Percentiles rank a stretch among this genome's conserved stretches.
phyloP scores from a whole-genome alignment of 1,139 yeast genomes.

The Pichia sp. region DNA sequence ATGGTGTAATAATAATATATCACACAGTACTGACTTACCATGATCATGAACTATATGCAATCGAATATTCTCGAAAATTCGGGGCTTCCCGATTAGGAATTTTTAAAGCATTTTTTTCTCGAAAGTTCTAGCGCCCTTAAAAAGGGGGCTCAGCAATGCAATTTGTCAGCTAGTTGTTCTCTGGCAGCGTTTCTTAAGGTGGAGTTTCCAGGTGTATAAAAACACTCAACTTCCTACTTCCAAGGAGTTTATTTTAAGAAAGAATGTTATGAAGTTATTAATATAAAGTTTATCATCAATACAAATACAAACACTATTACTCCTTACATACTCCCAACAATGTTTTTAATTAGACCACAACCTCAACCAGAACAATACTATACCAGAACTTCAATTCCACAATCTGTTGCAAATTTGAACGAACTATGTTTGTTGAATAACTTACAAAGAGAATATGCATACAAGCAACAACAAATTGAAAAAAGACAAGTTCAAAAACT shows the following conservation, averaged over 20 bases:
- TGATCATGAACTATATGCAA: too few species aligned
- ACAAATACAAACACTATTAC: neutral
- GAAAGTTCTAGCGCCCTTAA: conserved; percentile 10
- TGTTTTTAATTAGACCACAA: conserved; percentile 7
- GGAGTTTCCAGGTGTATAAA: too few species aligned
- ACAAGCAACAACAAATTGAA: conserved; percentile 13
- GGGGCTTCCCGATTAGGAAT: neutral
- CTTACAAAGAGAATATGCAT: conserved; percentile 12
- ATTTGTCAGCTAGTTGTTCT: too few species aligned
- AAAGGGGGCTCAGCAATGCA: too few species aligned
- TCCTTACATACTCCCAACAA: neutral
- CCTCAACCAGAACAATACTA: neutral
- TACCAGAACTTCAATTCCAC: conserved; percentile 1
- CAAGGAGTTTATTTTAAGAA: too few species aligned
- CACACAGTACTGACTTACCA: too few species aligned
- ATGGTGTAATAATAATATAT: too few species aligned
- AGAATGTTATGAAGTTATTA: too few species aligned
- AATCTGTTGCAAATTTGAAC: neutral
- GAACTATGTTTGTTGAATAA: conserved; percentile 8
- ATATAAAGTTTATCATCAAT: neutral
- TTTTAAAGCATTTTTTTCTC: too few species aligned
- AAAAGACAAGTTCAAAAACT: conserved; percentile 9
- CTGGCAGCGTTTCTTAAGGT: too few species aligned
- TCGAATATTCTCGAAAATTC: conserved; percentile 4
- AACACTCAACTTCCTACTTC: too few species aligned